Evolutionary conservation across 192 early-diverging fungal species (phyloP), one percentile per base, ranked within the genome.

Genomic region (Entophlyctis helioformis): DNA sequence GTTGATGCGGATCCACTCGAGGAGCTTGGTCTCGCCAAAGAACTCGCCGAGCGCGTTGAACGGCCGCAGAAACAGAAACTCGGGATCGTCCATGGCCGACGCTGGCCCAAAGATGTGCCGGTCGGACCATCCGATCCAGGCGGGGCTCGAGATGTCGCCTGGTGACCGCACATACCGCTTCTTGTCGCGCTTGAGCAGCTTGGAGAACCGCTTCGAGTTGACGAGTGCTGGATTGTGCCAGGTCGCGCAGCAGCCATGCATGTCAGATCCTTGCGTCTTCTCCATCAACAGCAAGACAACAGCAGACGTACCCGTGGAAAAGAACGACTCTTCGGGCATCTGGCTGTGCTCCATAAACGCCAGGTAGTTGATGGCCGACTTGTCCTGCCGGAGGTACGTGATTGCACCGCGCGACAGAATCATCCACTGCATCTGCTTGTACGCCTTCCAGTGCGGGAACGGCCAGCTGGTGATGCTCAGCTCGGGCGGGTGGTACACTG

Each of bases 361-460:
- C 7, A 69, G 49, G 19, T 60, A 33, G 15, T 42, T 35, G 34
- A 53, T 20, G 0, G 58, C 57, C 15, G 46, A 50, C 1, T 16
- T 26, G 33, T 53, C 36, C 33, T 36, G 58, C 18, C 67, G 53
- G 19, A 69, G 32, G 28, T 53, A 38, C 26, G 24, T 13, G 23
- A 69, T 33, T 38, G 45, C 24, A 25, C 57, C 44, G 26, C 36
- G 42, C 3, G 58, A 54, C 15, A 69, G 29, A 22, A 69, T 69
- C 54, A 64, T 60, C 67, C 67, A 69, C 38, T 68, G 66, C 39
- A 63, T 60, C 13, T 63, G 60, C 46, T 68, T 68, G 38, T 34
- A 48, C 18, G 35, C 48, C 31, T 39, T 46, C 62, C 53, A 65
- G 52, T 38, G 41, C 29, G 50, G 48, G 36, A 51, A 55, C 18